A percentile compares a stretch with the other conserved stretches of the same genome.
phyloP scores from a whole-genome alignment of 495 filamentous ascomycete species.

The Chaetomidium leptoderma region DNA sequence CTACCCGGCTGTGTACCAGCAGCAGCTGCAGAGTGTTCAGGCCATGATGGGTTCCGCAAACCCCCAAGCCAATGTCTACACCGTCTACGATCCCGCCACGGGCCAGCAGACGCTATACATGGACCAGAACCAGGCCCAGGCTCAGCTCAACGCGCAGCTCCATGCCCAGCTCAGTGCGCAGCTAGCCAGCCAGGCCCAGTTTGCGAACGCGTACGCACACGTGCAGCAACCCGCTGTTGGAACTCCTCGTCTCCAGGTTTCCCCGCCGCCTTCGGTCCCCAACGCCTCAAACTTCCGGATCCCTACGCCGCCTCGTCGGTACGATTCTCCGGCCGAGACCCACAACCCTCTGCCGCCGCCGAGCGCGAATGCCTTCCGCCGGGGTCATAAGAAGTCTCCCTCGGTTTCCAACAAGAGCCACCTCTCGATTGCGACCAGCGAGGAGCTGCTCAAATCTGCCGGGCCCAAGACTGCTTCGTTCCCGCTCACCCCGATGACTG shows the following conservation, averaged over 20 bases:
- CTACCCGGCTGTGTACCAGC: constrained; percentile 46
- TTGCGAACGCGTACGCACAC: constrained; percentile 24
- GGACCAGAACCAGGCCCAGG: constrained; percentile 48
- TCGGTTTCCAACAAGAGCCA: constrained; percentile 63
- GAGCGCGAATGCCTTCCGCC: constrained; percentile 80
- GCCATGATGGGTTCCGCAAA: constrained; percentile 53
- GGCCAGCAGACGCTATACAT: constrained; percentile 68
- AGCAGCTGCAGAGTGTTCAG: constrained; percentile 57
- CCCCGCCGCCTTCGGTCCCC: constrained; percentile 60
- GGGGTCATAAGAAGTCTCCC: constrained; percentile 86
- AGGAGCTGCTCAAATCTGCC: constrained; percentile 55
- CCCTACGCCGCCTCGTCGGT: constrained; percentile 66
- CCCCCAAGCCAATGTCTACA: constrained; percentile 59
- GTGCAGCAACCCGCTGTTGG: constrained; percentile 40
- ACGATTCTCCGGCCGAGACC: constrained; percentile 55
- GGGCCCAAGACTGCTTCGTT: constrained; percentile 74
- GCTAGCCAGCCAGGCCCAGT: constrained; percentile 31
- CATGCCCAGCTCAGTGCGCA: constrained; percentile 41
- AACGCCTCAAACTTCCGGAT: constrained; percentile 52
- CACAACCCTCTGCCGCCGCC: constrained; percentile 71
- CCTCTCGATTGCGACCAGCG: constrained; percentile 50
- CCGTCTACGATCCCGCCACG: constrained; percentile 76
- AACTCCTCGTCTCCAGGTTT: constrained; percentile 67
- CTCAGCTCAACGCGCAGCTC: constrained; percentile 30
- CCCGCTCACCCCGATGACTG: constrained; percentile 72